phyloP scores from a whole-genome alignment of 208 protist species.

The Vickermania ingenoplastis region DNA sequence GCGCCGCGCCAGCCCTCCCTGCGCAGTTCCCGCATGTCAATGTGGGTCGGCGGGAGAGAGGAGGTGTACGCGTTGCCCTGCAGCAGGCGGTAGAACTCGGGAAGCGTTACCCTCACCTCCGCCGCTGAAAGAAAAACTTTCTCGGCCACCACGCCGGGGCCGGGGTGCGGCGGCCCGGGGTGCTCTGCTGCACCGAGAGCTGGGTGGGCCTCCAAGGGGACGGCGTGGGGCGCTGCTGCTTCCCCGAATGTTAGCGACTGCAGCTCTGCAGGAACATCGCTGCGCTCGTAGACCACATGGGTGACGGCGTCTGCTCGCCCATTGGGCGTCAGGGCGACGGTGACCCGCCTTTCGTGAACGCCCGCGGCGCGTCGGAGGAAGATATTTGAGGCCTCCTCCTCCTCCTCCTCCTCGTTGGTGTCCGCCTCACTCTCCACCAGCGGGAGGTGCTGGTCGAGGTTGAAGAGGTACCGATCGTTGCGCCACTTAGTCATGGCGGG shows the following conservation, averaged over 20 bases:
- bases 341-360: constrained; percentile 31
- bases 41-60: constrained; percentile 19
- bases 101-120: constrained; percentile 61
- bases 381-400: constrained; percentile 10
- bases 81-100: constrained; percentile 67
- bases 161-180: too few species aligned
- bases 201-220: neutral
- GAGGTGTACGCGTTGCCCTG: constrained; percentile 26
- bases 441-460: constrained; percentile 47
- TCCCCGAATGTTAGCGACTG: constrained; percentile 12
- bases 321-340: constrained; percentile 85
- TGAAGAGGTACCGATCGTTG: constrained; percentile 67
- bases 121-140: constrained; percentile 79
- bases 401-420: constrained; percentile 15
- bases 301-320: constrained; percentile 84
- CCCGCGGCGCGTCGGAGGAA: neutral
- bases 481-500: constrained; percentile 63
- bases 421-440: constrained; percentile 13
- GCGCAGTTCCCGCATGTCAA: constrained; percentile 50
- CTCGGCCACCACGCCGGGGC: constrained; percentile 21
- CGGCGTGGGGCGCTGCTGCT: neutral
- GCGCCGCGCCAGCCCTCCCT: neutral
- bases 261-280: constrained; percentile 18
- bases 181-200: too few species aligned
- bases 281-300: constrained; percentile 49